A percentile compares a stretch with the other conserved stretches of the same genome.
Conservation (phyloP, 1,284 basidiomycete species). For the Salmacisia buchloeana region DNA sequence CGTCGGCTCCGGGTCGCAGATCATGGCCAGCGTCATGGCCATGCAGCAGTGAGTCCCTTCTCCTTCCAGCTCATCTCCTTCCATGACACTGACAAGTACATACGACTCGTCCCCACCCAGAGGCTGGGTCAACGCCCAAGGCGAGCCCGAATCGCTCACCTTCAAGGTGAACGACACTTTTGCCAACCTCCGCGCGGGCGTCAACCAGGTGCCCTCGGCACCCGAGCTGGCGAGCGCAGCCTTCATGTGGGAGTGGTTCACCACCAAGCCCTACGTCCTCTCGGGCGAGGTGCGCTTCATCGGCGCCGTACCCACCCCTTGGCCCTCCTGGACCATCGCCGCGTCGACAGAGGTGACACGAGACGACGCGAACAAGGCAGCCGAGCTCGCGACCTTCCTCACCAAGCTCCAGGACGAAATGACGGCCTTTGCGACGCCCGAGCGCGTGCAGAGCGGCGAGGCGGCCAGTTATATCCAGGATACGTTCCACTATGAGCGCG, state of each 20-base stretch:
- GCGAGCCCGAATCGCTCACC: slow-evolving; percentile 19
- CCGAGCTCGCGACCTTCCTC: slow-evolving; percentile 28
- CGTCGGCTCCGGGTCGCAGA: slow-evolving; percentile 58
- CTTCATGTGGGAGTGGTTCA: slow-evolving; percentile 78
- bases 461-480: slow-evolving; percentile 24
- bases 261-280: background rate
- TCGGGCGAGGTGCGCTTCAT: slow-evolving; percentile 57
- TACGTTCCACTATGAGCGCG: slow-evolving; percentile 58
- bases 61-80: background rate
- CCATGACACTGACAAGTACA: background rate
- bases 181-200: slow-evolving; percentile 73
- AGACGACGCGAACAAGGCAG: background rate
- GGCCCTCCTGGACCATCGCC: slow-evolving; percentile 76
- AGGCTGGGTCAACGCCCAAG: slow-evolving; percentile 23
- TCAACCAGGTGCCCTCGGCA: slow-evolving; percentile 58
- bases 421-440: slow-evolving; percentile 28
- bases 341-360: slow-evolving; percentile 25
- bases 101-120: background rate
- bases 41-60: slow-evolving; percentile 57
- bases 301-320: slow-evolving; percentile 81
- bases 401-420: slow-evolving; percentile 25
- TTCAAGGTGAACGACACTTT: slow-evolving; percentile 49
- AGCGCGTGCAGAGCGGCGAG: slow-evolving; percentile 14
- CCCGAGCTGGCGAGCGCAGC: slow-evolving; percentile 14
- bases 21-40: slow-evolving; percentile 92